Base-by-base conservation (phyloP, 1,284 basidiomycete genomes). In the Cystobasidium slooffiae region DNA sequence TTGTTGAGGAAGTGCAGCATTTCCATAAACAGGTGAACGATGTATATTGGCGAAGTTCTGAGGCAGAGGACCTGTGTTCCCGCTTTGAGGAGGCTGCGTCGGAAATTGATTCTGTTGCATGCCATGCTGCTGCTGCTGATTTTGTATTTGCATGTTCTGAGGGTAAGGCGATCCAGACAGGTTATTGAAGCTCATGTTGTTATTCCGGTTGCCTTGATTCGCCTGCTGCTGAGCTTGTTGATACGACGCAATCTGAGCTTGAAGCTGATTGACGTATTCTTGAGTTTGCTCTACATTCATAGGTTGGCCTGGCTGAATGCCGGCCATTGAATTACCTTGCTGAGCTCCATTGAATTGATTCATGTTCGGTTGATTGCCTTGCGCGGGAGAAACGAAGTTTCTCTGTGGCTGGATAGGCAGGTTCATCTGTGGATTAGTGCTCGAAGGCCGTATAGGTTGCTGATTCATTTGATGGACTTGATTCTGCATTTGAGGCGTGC, bases 1-100 rank as follows among this genome's bases (percentile, higher is more conserved):
- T 20, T 73, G 56, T 24, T 59, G 61, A 12, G 70, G 70, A 24
- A 73, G 46, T 9, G 51, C 49, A 37, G 70, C 53, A 47, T 55
- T 66, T 20, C 39, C 62, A 31, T 73, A 59, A 0, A 51, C 41
- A 14, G 70, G 70, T 24, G 70, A 73, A n/a, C 70, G 70, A 59
- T 73, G 62, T 22, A 73, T 73, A 37, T 73, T 73, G 20, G 41
- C 44, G 14, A 22, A 58, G 22, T 58, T 46, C 49, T 69, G 55
- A 5, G 53, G 68, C 16, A 20, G 31, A 14, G 46, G 58, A 39
- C 14, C 56, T 1, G 56, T 52, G 20, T 63, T 49, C 20, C 59
- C 47, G 39, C 69, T 49, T 66, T 66, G 64, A n/a, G 64, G 64
- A 16, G 64, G 64, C 46, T 66, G 64, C 12, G 24, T 53, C 4